Evolutionary conservation across 164 flowering plant species (phyloP).

Genomic region (Kingdonia uniflora): DNA sequence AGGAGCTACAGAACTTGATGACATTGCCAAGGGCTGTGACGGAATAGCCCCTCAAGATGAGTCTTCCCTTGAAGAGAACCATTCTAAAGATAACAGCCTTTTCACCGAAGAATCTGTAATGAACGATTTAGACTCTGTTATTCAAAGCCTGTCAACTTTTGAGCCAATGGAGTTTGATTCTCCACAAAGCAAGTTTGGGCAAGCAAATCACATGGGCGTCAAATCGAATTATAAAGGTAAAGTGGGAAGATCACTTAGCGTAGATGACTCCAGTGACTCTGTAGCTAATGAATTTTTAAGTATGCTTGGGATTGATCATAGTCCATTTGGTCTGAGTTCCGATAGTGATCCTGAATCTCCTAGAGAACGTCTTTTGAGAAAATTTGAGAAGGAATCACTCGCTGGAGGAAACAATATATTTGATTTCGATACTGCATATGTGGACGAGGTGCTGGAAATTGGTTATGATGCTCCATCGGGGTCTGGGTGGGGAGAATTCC

Average conservation of each 20-base stretch:
- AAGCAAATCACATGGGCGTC: slow-evolving; percentile 19
- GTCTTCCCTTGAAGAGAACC: too few relatives aligned
- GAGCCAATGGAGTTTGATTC: slow-evolving; percentile 32
- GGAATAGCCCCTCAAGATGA: slow-evolving; percentile 14
- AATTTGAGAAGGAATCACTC: slow-evolving; percentile 78
- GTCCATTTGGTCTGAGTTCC: slow-evolving; percentile 62
- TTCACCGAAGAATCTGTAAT: slow-evolving; percentile 29
- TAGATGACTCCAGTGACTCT: slow-evolving; percentile 56
- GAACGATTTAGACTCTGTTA: slow-evolving; percentile 51
- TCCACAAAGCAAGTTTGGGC: slow-evolving; percentile 19
- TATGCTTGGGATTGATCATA: slow-evolving; percentile 72
- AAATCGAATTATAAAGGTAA: slow-evolving; percentile 20
- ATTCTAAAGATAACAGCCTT: slow-evolving; percentile 16
- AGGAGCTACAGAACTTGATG: slow-evolving; percentile 23
- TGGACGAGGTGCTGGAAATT: slow-evolving; percentile 22
- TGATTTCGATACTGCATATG: slow-evolving; percentile 29
- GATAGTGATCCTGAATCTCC: slow-evolving; percentile 86
- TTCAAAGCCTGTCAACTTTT: slow-evolving; percentile 26
- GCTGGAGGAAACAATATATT: slow-evolving; percentile 35
- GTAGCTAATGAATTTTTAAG: slow-evolving; percentile 75
- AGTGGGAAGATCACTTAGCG: slow-evolving; percentile 39
- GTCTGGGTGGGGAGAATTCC: slow-evolving; percentile 20
- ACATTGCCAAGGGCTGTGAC: slow-evolving; percentile 10
- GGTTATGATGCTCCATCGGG: slow-evolving; percentile 15
- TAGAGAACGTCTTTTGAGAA: slow-evolving; percentile 69